Base-by-base conservation (phyloP, 805 yeast species). In the Yarrowia bubula region DNA sequence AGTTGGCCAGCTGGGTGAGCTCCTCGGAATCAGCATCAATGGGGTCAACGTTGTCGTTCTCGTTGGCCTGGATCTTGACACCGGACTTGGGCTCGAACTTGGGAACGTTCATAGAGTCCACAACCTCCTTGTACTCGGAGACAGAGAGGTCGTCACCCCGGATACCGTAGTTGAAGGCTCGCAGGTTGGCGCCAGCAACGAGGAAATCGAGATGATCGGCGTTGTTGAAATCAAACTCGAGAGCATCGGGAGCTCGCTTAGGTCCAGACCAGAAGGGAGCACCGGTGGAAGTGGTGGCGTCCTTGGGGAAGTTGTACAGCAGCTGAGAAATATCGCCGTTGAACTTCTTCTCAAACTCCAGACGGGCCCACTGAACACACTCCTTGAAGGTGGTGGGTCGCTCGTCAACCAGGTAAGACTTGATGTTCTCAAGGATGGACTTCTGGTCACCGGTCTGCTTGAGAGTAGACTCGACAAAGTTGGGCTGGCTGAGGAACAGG, bases 191-290 rank as follows among this genome's bases (percentile, higher is more conserved):
- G 65, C 88, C 98, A 14, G 90, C 96, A 64, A 86, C 86, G 65
- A 95, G 79, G 72, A 93, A 95, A 71, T 89, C 84, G 75, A 87
- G 83, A 75, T 93, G 98, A 71, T 90, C 89, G 11, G 81, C 81
- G 73, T 91, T 85, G 71, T 85, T 79, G 70, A 88, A 81, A 73
- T 92, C 93, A 74, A 95, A 92, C 13, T 69, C 80, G 68, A 92
- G 81, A n/a, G 97, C 90, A 50, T 82, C 84, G 57, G 99, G 99
- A 17, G 97, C 96, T 75, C 98, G 87, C 78, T 95, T 95, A 38
- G 98, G 95, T 65, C 98, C 97, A 18, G 96, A 85, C 99, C 99
- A 95, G 78, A 95, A 95, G 70, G 96, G 95, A 37, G 87, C 92
- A 65, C 99, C 99, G 60, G 82, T 82, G 0, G 96, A 85, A 3